Base-by-base conservation (phyloP, 2,329 filamentous ascomycete species). In the Botrytis squamosa region DNA sequence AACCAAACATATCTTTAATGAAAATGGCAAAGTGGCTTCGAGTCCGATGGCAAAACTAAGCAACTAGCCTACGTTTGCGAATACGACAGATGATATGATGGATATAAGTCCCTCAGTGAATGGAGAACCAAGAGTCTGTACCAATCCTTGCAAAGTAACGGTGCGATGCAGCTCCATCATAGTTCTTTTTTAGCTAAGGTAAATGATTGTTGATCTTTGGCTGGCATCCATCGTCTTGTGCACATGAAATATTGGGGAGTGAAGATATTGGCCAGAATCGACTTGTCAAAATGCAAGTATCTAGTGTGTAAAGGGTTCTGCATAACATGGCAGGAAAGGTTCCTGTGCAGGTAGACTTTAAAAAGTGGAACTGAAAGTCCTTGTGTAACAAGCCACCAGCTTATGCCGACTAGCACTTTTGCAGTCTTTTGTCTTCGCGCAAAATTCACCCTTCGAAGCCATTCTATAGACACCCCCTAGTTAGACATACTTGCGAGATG, bases 61-160 rank as follows among this genome's bases (percentile, higher is more conserved):
- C 36, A 57, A 57, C n/a, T 29, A 40, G 14, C 22, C 7, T 18
- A 29, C 2, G 10, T 25, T 29, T 59, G 36, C 29, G 6, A 69
- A 33, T 69, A 57, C 55, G 66, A 69, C 25, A 69, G 38, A 42
- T 33, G 49, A 57, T 68, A 25, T 68, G 49, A 68, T 42, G 40
- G 20, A 57, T n/a, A 25, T 14, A 44, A 59, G 6, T 42, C 5
- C 18, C n/a, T 22, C 25, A 68, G 18, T 22, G 18, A 42, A 22
- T 25, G 18, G n/a, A 68, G 33, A 68, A 57, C 38, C 25, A 33
- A 55, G n/a, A 36, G 10, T 33, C 38, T 22, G 16, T 9, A 42
- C 40, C 3, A 7, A 29, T 18, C 20, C 46, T 36, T 16, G 10
- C 12, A 18, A 66, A 38, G n/a, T 10, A 33, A 57, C 25, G 66